These are phyloP conservation scores for Colletotrichum sojae DNA, from an alignment of 2,329 filamentous ascomycete species.

Conservation along the genomic window DNA sequence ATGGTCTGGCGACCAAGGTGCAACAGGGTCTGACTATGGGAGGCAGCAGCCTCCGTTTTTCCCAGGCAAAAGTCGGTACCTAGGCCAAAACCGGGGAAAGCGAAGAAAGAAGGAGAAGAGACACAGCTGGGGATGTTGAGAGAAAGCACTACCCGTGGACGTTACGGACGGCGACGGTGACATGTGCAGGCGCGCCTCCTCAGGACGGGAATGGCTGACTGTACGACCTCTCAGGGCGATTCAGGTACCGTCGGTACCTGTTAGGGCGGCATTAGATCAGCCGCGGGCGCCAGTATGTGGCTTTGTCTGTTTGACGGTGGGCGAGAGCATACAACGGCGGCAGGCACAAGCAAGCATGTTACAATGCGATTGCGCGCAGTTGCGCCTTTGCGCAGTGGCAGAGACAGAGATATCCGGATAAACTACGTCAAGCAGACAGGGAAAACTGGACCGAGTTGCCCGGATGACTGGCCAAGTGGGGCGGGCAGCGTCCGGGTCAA, in stretches of 20 bases:
- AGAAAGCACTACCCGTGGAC: too few relatives aligned
- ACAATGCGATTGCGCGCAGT: background rate
- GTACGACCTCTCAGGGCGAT: too few relatives aligned
- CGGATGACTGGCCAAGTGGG: background rate
- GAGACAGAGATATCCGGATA: too few relatives aligned
- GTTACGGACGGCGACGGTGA: background rate
- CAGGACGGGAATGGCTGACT: too few relatives aligned
- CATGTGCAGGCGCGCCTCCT: background rate
- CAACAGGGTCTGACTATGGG: background rate
- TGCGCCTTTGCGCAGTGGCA: background rate
- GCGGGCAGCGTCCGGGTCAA: background rate
- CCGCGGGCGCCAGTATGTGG: background rate
- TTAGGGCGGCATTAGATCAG: background rate
- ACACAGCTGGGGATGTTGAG: background rate
- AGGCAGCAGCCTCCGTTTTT: conserved; percentile 12
- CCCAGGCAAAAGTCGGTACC: conserved; percentile 1
- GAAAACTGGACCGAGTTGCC: background rate
- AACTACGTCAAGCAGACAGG: too few relatives aligned
- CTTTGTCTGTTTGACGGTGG: background rate
- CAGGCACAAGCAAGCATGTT: background rate
- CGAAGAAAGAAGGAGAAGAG: background rate
- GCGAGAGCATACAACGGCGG: background rate
- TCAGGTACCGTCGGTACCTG: background rate
- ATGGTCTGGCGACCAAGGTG: background rate
- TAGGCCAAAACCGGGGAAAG: background rate